Evolutionary conservation across 2,329 filamentous ascomycete genomes (phyloP), one percentile per base, ranked within the genome.

Genomic region (Venturia oleaginea): DNA sequence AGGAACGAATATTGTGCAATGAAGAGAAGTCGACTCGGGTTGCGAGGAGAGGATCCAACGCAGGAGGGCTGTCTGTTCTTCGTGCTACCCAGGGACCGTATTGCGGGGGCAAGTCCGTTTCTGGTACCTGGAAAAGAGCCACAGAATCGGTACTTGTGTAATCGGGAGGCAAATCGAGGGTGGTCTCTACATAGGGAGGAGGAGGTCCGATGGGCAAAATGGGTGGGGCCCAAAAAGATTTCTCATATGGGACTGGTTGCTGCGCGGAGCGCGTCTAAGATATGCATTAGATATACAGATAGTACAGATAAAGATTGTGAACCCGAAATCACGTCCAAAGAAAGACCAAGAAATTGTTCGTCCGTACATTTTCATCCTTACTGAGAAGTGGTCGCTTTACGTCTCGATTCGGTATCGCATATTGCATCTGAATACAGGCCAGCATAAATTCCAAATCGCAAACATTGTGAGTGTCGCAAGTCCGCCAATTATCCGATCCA

Each of bases 11-110:
- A 40, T 77, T 75, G 80, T 83, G 77, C 62, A 80, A 75, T 32
- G 80, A 83, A 27, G 77, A 77, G 65, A 89, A 84, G 70, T 90
- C 86, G 61, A 90, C 76, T 37, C 77, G 74, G 24, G 76, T 71
- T 73, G 64, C 72, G 70, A 67, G 73, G 70, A 22, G 73, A 30
- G 59, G 70, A 71, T 42, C 74, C 65, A 19, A 70, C 73, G 62
- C 72, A 71, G 54, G 51, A 61, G 48, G 70, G 71, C 38, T 70
- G 72, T 13, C 70, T 71, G 66, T 70, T 66, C 66, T 72, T 57
- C 51, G 51, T 22, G 51, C 27, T 34, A 57, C 30, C n/a, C 27
- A 32, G 17, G 51, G 17, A 34, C n/a, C 51, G 34, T 57, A 57
- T 34, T 8, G 27, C 51, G 51, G 51, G 22, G 69, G 61, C 70